Evolutionary conservation across 1,284 basidiomycete species (phyloP).

Genomic region (Jaminaea rosea): DNA sequence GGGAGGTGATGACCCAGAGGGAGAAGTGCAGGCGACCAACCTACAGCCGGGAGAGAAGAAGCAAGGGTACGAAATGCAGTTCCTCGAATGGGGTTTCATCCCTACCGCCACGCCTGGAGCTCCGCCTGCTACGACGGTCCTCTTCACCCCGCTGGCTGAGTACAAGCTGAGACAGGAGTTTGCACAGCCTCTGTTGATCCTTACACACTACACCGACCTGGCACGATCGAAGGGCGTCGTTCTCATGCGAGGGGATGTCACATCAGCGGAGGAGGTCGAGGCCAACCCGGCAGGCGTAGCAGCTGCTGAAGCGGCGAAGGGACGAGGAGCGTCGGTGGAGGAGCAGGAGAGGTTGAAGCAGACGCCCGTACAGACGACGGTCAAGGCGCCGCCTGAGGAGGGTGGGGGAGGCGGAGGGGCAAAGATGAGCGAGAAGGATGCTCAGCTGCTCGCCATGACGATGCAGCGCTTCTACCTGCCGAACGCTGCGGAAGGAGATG

Average conservation of each 20-base stretch:
- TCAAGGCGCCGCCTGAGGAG: no score
- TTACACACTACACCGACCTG: constrained; percentile 88
- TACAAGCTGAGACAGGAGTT: constrained; percentile 80
- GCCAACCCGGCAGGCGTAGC: constrained; percentile 41
- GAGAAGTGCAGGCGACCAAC: constrained; percentile 4
- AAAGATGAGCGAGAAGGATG: constrained; percentile 53
- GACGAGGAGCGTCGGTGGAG: constrained; percentile 55
- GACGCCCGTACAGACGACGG: constrained; percentile 66
- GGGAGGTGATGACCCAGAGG: constrained; percentile 7
- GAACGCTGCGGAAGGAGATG: background rate
- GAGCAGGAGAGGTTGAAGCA: constrained; percentile 8
- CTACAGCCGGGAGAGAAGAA: constrained; percentile 8
- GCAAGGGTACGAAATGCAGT: constrained; percentile 42
- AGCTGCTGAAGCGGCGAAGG: constrained; percentile 49
- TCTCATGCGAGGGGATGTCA: constrained; percentile 84
- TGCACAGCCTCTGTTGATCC: constrained; percentile 79
- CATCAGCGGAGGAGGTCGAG: constrained; percentile 49
- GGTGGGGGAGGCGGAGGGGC: constrained; percentile 52
- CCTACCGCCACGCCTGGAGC: constrained; percentile 10
- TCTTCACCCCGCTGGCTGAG: constrained; percentile 89
- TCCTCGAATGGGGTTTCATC: constrained; percentile 38
- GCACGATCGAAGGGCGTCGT: constrained; percentile 69
- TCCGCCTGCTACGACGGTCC: constrained; percentile 51
- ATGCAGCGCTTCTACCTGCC: constrained; percentile 43
- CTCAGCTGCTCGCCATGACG: constrained; percentile 34